Percentiles rank a stretch among this genome's conserved stretches.
These are phyloP conservation scores for Podaxis sp. DNA, from an alignment of 768 basidiomycete genomes.

Conservation along the genomic window DNA sequence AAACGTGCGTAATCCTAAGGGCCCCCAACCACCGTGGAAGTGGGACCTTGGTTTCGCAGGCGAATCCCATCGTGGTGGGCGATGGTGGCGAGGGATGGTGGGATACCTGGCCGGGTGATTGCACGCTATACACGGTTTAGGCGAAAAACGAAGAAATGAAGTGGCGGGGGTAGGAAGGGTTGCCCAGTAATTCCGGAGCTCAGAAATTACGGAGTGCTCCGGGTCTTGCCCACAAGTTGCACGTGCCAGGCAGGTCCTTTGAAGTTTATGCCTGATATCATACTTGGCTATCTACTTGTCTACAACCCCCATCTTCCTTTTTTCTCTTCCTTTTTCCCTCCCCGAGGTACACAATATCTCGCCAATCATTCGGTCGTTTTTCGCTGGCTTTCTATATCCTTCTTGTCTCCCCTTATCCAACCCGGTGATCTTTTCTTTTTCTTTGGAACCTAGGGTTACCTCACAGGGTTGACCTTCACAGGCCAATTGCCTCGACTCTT, in stretches of 20 bases:
- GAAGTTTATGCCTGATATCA: constrained; percentile 14
- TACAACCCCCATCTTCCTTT: background rate
- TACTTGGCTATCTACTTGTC: constrained; percentile 9
- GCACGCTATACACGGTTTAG: background rate
- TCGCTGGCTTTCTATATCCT: background rate
- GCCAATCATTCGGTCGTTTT: constrained; percentile 1
- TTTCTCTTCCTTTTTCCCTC: background rate
- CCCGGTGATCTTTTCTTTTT: background rate
- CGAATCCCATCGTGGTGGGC: background rate
- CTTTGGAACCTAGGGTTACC: background rate
- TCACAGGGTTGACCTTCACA: background rate
- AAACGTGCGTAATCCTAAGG: constrained; percentile 2
- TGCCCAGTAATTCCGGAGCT: background rate
- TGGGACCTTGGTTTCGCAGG: background rate
- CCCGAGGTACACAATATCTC: background rate
- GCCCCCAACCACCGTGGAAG: constrained; percentile 3
- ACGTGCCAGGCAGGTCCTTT: constrained; percentile 8
- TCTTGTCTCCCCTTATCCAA: background rate
- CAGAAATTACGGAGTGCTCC: constrained; percentile 10
- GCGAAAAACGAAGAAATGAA: background rate
- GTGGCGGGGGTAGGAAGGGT: background rate
- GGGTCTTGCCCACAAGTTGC: constrained; percentile 9
- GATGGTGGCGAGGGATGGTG: background rate
- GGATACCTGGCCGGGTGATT: background rate
- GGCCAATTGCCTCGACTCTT: constrained; percentile 5